Evolutionary conservation across 768 basidiomycete species (phyloP), one percentile per base, ranked within the genome.

Genomic region (Lactarius sp.): DNA sequence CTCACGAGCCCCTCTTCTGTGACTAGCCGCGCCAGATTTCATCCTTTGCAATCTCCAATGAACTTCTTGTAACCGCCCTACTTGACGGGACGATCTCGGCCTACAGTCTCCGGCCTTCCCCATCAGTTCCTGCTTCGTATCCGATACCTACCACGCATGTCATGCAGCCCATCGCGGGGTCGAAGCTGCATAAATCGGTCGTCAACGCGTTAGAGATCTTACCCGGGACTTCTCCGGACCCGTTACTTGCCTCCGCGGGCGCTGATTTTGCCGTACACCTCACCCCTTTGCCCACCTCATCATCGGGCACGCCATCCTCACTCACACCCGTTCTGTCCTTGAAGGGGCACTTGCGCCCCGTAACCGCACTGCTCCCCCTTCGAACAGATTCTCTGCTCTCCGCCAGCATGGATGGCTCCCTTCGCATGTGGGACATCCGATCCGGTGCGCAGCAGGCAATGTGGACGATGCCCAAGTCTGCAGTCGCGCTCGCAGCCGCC

Each of bases 21-120:
- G 14, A 13, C 27, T 41, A 68, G 68, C 68, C 66, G 16, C 66
- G 60, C 41, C 66, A 68, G 41, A 63, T 68, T 16, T 44, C 66
- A 8, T 51, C 68, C 14, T 68, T 68, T 61, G 60, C 59, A 9
- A 41, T 61, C 22, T 58, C 68, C 44, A 31, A 56, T n/a, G 52
- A 39, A 8, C 44, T 62, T 16, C 60, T 68, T 12, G 62, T 66
- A 9, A 67, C 68, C 18, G 66, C 57, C 42, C 27, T 68, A 18
- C 52, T 63, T n/a, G 68, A 68, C 39, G 68, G 68, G 46, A 61
- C 66, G 10, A 36, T 68, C 14, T 68, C 66, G 0, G 55, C 66
- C 36, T 68, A 67, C 56, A 22, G 33, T 46, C 55, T 53, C 36
- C 66, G 62, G 1, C 62, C 46, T 14, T 20, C 54, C 7, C 50